Evolutionary conservation across 2,329 filamentous ascomycete genomes (phyloP), one percentile per base, ranked within the genome.

Genomic region (Leptographium galeiforme): DNA sequence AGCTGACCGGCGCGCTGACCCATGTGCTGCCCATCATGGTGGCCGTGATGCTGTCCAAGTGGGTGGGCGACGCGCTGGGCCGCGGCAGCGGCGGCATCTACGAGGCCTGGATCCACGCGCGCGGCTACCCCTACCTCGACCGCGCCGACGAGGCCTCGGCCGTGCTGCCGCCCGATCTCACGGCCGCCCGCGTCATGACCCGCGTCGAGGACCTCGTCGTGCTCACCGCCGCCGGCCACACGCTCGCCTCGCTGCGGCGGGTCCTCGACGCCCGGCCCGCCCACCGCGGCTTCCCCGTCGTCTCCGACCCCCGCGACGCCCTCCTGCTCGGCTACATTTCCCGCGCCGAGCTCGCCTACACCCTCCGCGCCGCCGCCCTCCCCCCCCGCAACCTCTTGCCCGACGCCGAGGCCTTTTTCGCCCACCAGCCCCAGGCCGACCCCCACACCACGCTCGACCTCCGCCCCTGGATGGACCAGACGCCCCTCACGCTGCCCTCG

Each of bases 11-110:
- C 51, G 93, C 93, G 1, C 77, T 98, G 33, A 95, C 89, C 1
- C 97, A 97, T 64, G 91, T 98, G 49, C 80, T 98, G 8, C 93
- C 93, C 53, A 98, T 97, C 67, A 98, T 98, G 93, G 87, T 98
- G 58, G 89, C 90, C 45, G 93, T 98, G 63, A 95, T 98, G 90
- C 77, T 97, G 46, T 87, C 87, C 57, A 98, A 98, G 71, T 98
- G 93, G 93, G 89, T 95, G 32, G 93, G 90, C 63, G 93, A 98
- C 67, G 91, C 89, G 50, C 90, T 98, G 67, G 89, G 88, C 32
- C 87, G 88, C 53, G 82, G 85, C 50, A 89, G 88, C 53, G 82
- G 85, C 50, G 89, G 93, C 59, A 97, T 98, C 68, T 98, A 98
- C 71, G 93, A 98, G 67, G 85, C 86, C 53, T 98, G 93, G 93